Base-by-base conservation (phyloP, 2,329 filamentous ascomycete species). In the Bisporella sp. region DNA sequence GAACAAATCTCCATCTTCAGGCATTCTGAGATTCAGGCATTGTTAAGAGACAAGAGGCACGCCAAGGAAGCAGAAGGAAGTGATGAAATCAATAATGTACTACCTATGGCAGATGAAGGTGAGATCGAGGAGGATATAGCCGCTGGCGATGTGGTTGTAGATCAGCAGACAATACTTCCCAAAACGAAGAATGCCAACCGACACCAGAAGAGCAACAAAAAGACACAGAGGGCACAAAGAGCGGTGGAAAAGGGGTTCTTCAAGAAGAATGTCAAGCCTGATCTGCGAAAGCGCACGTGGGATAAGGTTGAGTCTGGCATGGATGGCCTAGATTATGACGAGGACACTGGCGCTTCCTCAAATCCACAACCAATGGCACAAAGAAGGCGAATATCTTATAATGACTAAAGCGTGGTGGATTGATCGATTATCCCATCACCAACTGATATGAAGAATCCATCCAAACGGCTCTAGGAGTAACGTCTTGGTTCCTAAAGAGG, bases 1-100 rank as follows among this genome's bases (percentile, higher is more conserved):
- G 87, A 90, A 59, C 88, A 96, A 71, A 89, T 96, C 59, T 81
- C 81, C 48, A 92, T 96, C 54, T 96, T 96, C 66, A 79, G 91
- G 54, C 89, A 95, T 64, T 92, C 87, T 2, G 92, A 97, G 67
- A 78, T 95, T 28, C 84, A 93, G 62, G 70, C 79, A 9, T 71
- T 95, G 39, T 72, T 87, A 30, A 79, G 80, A 54, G 72, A 76
- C 53, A 65, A 72, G 66, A 51, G 66, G 57, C 57, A 64, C 58
- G 56, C 49, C 41, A 41, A 59, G 46, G 57, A 58, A 52, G 53
- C 55, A 5, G 50, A 45, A 13, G 54, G 47, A 21, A 11, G 39
- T 6, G 33, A 47, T 51, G 37, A 40, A 13, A 28, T 5, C 9
- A 31, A 28, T n/a, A 47, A 9, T 32, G 8, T 4, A 8, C 12